Conservation (phyloP, 352 stramenopile genomes). For the Globisporangium radiosum region DNA sequence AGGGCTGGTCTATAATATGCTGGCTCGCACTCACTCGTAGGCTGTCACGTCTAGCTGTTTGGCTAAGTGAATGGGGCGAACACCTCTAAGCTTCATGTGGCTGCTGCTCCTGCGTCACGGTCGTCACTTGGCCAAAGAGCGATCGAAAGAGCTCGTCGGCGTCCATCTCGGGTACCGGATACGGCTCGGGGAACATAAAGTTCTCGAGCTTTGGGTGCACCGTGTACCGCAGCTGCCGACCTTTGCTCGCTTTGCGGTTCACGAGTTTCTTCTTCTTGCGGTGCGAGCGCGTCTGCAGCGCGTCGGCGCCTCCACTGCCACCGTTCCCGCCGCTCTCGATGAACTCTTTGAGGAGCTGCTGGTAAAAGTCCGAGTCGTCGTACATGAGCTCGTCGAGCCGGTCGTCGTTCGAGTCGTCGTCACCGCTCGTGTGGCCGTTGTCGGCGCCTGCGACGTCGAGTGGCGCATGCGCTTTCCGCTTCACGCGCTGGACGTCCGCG, state of each 20-base stretch:
- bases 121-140: conserved; percentile 59
- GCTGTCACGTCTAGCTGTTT: not conserved
- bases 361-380: conserved; percentile 85
- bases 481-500: conserved; percentile 72
- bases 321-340: conserved; percentile 68
- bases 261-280: conserved; percentile 84
- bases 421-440: conserved; percentile 23
- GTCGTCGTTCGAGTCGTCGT: conserved; percentile 33
- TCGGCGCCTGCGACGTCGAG: conserved; percentile 22
- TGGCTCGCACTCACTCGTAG: conserved; percentile 13
- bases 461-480: conserved; percentile 75
- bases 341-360: conserved; percentile 87
- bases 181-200: conserved; percentile 87
- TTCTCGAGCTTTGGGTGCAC: conserved; percentile 87
- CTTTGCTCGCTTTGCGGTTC: conserved; percentile 87
- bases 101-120: conserved; percentile 23
- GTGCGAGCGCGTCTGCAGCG: conserved; percentile 46
- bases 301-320: conserved; percentile 23
- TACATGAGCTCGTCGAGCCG: conserved; percentile 79
- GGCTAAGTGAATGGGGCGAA: no score
- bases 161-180: conserved; percentile 69
- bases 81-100: not conserved
- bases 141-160: conserved; percentile 82
- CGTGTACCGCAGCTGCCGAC: conserved; percentile 73
- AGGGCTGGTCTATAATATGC: conserved; percentile 11